Conservation (phyloP, 2,329 filamentous ascomycete genomes). For the Xylariaceae sp. region DNA sequence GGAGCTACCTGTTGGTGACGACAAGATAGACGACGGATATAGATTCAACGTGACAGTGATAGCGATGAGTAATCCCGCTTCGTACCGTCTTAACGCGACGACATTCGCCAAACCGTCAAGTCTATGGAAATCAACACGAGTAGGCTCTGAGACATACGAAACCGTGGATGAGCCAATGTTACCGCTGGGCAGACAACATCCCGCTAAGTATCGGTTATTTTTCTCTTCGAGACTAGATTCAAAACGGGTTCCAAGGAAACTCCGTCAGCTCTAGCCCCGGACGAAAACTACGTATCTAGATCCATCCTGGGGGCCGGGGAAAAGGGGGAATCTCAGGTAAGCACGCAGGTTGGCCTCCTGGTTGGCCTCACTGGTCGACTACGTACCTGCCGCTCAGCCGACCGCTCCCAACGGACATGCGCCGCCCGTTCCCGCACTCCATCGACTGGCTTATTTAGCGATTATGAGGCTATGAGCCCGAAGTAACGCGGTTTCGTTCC, state of each 20-base stretch:
- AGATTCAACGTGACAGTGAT: background rate
- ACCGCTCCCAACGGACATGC: background rate
- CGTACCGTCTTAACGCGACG: background rate
- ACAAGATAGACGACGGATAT: background rate
- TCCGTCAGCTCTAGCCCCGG: background rate
- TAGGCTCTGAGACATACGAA: slow-evolving; percentile 14
- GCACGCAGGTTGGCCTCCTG: background rate
- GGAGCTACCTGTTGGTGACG: background rate
- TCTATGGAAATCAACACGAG: slow-evolving; percentile 6
- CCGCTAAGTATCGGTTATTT: slow-evolving; percentile 7
- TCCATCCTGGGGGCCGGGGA: background rate
- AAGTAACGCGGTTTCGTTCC: slow-evolving; percentile 5
- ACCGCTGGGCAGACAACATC: slow-evolving; percentile 1
- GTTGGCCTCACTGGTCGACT: slow-evolving; percentile 1
- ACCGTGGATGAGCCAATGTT: background rate
- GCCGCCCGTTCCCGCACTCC: background rate
- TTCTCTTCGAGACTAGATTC: slow-evolving; percentile 4
- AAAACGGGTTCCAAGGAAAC: background rate
- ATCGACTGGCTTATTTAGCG: background rate
- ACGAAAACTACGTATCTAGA: too few species aligned
- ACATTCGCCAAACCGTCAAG: background rate
- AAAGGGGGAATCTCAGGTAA: background rate
- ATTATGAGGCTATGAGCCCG: background rate
- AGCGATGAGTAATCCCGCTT: background rate
- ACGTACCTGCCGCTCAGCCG: slow-evolving; percentile 4